These are phyloP conservation scores for Aquilaria sinensis DNA, from an alignment of 345 rosid species.

Conservation along the genomic window DNA sequence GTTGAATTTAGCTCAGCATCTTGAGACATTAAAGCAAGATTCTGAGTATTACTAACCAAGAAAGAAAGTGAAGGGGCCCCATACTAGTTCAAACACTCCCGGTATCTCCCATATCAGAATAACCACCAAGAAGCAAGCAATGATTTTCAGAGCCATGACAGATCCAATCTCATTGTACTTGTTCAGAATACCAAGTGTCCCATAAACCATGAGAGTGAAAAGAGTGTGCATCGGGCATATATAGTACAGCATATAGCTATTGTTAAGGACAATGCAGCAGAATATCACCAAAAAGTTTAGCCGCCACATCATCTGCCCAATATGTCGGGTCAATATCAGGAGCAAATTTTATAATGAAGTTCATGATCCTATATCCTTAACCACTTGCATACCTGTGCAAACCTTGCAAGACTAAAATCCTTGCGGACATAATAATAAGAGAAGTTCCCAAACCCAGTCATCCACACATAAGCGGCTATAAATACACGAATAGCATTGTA, in stretches of 20 bases:
- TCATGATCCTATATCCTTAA: background rate
- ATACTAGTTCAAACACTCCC: conserved; percentile 84
- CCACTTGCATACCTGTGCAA: conserved; percentile 73
- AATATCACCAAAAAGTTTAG: conserved; percentile 89
- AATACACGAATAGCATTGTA: conserved; percentile 92
- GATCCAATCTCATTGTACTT: conserved; percentile 80
- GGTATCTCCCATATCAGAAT: conserved; percentile 92
- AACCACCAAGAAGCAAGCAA: conserved; percentile 79
- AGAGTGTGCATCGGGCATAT: conserved; percentile 99
- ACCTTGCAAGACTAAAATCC: conserved; percentile 91
- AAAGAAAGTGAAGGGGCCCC: conserved; percentile 85
- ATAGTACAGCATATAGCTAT: conserved; percentile 89
- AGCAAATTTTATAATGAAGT: conserved; percentile 18
- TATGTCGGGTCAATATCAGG: conserved; percentile 11
- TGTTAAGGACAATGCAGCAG: conserved; percentile 80
- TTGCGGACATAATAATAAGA: conserved; percentile 97
- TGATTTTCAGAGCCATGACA: conserved; percentile 66
- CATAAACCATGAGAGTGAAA: conserved; percentile 98
- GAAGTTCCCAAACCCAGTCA: conserved; percentile 99
- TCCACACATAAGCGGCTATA: conserved; percentile 99
- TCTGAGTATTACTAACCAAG: conserved; percentile 54
- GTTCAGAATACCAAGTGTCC: conserved; percentile 86
- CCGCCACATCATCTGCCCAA: conserved; percentile 99
- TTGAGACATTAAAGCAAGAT: conserved; percentile 14
- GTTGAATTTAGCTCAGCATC: conserved; percentile 3